These are phyloP conservation scores for Colletotrichum sp. DNA, from an alignment of 2,329 filamentous ascomycete genomes.

Conservation along the genomic window DNA sequence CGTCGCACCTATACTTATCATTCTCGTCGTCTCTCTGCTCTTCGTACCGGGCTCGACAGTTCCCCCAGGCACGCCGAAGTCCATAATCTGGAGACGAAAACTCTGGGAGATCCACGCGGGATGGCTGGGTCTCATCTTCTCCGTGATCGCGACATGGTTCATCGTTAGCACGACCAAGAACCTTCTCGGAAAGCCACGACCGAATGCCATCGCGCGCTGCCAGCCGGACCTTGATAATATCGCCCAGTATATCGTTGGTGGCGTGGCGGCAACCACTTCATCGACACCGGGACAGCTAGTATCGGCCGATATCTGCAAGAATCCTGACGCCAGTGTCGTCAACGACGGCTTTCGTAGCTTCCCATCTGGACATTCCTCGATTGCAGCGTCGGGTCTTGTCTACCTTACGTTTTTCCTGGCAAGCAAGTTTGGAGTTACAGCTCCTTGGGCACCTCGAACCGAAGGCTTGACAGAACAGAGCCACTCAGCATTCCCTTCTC, in stretches of 20 bases:
- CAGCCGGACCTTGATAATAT: slow-evolving; percentile 68
- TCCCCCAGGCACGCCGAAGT: slow-evolving; percentile 56
- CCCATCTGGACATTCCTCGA: slow-evolving; percentile 44
- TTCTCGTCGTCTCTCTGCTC: slow-evolving; percentile 64
- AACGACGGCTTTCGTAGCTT: slow-evolving; percentile 79
- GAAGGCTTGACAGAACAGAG: slow-evolving; percentile 30
- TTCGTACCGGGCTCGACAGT: slow-evolving; percentile 70
- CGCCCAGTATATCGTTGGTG: slow-evolving; percentile 60
- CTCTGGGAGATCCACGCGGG: slow-evolving; percentile 82
- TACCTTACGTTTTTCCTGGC: slow-evolving; percentile 81
- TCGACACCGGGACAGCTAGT: slow-evolving; percentile 64
- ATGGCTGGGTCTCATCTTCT: slow-evolving; percentile 75
- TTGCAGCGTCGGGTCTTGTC: slow-evolving; percentile 72
- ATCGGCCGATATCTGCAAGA: slow-evolving; percentile 70
- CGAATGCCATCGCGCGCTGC: slow-evolving; percentile 77
- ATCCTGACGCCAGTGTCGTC: slow-evolving; percentile 56
- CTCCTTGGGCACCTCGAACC: slow-evolving; percentile 65
- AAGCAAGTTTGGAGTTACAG: slow-evolving; percentile 59
- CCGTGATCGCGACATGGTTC: slow-evolving; percentile 69
- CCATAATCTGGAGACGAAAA: slow-evolving; percentile 71
- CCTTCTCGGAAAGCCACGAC: slow-evolving; percentile 64
- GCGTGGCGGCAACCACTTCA: slow-evolving; percentile 51
- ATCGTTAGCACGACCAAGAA: slow-evolving; percentile 80
- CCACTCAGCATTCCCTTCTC: slow-evolving; percentile 35
- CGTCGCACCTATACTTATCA: slow-evolving; percentile 59